Percentiles rank a stretch among this genome's conserved stretches.
Evolutionary conservation across 148 eudicot species (phyloP).

Genomic region (Rhododendron williamsianum): DNA sequence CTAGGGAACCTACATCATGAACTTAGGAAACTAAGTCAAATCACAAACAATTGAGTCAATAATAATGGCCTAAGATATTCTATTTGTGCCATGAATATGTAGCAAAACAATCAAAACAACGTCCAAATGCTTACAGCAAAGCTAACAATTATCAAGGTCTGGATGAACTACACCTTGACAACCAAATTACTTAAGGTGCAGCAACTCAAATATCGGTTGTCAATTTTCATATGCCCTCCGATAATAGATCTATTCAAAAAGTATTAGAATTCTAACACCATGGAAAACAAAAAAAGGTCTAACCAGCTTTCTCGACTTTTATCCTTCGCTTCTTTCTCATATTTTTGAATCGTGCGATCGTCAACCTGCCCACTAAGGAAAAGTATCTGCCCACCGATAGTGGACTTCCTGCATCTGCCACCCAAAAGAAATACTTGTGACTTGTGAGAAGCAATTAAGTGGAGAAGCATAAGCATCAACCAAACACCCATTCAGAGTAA

Average conservation of each 20-base stretch:
- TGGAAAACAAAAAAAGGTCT: conserved; percentile 18
- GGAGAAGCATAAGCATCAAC: conserved; percentile 3
- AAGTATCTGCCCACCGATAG: conserved; percentile 87
- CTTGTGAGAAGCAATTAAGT: background rate
- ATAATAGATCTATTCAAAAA: background rate
- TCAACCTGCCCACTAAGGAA: conserved; percentile 95
- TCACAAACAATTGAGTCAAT: background rate
- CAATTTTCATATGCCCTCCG: background rate
- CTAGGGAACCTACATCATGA: background rate
- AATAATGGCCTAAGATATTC: background rate
- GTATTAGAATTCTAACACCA: background rate
- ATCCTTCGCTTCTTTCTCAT: conserved; percentile 96
- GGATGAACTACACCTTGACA: background rate
- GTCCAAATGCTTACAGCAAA: background rate
- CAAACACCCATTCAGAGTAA: background rate
- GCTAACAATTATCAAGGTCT: background rate
- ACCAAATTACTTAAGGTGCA: background rate
- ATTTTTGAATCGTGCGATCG: conserved; percentile 91
- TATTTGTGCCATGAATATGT: background rate
- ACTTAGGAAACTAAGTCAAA: background rate
- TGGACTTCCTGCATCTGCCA: conserved; percentile 94
- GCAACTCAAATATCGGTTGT: background rate
- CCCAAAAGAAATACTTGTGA: background rate
- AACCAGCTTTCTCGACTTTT: conserved; percentile 97
- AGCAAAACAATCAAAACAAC: background rate